Evolutionary conservation across 225 moss, liverwort and hornwort genomes (phyloP).

Genomic region (Anthoceros angustus): DNA sequence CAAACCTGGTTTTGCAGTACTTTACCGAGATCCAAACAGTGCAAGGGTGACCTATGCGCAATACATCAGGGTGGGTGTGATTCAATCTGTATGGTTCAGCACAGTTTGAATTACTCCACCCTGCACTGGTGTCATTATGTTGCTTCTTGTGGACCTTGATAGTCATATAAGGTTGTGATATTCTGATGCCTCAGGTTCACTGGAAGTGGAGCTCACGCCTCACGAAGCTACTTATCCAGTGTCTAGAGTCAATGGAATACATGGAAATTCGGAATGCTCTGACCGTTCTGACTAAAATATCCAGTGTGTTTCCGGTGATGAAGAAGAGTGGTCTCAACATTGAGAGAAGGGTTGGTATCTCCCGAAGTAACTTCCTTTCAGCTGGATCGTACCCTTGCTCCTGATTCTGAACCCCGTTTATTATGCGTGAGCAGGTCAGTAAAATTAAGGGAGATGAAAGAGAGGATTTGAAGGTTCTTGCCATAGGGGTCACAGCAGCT

Average conservation of each 20-base stretch:
- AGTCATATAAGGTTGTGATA: background rate
- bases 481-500: constrained; percentile 90
- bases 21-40: constrained; percentile 92
- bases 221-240: constrained; percentile 82
- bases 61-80: constrained; percentile 45
- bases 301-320: constrained; percentile 86
- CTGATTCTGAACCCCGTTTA: background rate
- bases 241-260: constrained; percentile 87
- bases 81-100: background rate
- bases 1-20: constrained; percentile 97
- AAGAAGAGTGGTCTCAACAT: constrained; percentile 90
- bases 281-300: constrained; percentile 85
- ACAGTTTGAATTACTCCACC: background rate
- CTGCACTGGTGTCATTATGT: background rate
- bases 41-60: constrained; percentile 84
- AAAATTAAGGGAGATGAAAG: constrained; percentile 92
- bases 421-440: constrained; percentile 42
- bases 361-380: background rate
- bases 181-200: constrained; percentile 40
- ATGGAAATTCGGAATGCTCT: constrained; percentile 99
- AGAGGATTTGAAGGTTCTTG: constrained; percentile 95
- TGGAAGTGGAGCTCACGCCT: constrained; percentile 99
- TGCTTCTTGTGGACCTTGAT: background rate
- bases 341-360: constrained; percentile 58
- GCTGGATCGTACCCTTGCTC: background rate